Percentiles rank a stretch among this genome's conserved stretches.
These are phyloP conservation scores for Chiua sp. DNA, from an alignment of 1,284 basidiomycete species.

Conservation along the genomic window DNA sequence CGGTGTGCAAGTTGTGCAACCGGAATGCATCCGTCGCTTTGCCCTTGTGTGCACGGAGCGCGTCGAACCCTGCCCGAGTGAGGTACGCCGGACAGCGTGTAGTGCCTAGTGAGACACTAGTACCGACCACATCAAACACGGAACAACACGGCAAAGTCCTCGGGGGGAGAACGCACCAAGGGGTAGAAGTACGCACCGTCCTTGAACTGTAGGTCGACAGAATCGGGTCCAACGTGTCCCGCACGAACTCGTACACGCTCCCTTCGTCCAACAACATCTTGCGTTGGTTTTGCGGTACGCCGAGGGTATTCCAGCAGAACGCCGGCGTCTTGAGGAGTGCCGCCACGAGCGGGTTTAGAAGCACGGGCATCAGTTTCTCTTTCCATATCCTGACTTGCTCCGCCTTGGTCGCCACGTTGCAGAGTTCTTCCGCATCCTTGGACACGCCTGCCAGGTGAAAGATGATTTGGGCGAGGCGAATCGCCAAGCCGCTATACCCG, in stretches of 20 bases:
- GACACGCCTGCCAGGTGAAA: slow-evolving; percentile 67
- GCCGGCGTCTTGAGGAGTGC: slow-evolving; percentile 64
- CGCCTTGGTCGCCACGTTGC: slow-evolving; percentile 57
- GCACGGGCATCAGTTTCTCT: slow-evolving; percentile 62
- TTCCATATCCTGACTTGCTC: slow-evolving; percentile 76
- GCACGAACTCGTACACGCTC: slow-evolving; percentile 59
- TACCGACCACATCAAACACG: not conserved
- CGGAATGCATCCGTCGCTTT: slow-evolving; percentile 67
- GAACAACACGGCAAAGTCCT: too few relatives aligned
- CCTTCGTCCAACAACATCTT: slow-evolving; percentile 73
- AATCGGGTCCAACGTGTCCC: slow-evolving; percentile 71
- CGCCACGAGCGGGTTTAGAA: slow-evolving; percentile 72
- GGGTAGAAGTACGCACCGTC: slow-evolving; percentile 75
- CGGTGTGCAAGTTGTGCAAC: slow-evolving; percentile 82
- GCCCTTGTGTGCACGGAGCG: slow-evolving; percentile 56
- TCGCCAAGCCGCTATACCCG: slow-evolving; percentile 77
- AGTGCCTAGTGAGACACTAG: slow-evolving; percentile 66
- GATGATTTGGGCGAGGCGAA: slow-evolving; percentile 67
- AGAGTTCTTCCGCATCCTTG: slow-evolving; percentile 62
- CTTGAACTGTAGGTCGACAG: slow-evolving; percentile 55
- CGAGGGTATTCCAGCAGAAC: slow-evolving; percentile 87
- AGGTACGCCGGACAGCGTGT: slow-evolving; percentile 80
- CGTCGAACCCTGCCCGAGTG: slow-evolving; percentile 69
- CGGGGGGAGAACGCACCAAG: slow-evolving; percentile 56
- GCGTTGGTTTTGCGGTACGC: slow-evolving; percentile 80